A percentile compares a stretch with the other conserved stretches of the same genome.
These are phyloP conservation scores for Naganishia vishniacii DNA, from an alignment of 768 basidiomycete species.

Conservation along the genomic window DNA sequence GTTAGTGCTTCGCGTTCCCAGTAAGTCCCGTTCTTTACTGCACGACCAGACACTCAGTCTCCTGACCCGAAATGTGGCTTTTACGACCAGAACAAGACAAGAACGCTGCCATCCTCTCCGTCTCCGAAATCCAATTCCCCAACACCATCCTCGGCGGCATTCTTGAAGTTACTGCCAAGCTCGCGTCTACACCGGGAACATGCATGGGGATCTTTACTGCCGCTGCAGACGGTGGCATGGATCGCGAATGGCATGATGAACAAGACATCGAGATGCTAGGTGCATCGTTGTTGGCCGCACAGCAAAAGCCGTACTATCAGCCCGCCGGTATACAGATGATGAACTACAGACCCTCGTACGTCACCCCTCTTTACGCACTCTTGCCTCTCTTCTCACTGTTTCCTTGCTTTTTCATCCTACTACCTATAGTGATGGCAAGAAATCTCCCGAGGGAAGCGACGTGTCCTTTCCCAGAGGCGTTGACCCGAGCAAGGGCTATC, in stretches of 20 bases:
- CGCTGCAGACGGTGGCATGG: not conserved
- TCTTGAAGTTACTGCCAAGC: not conserved
- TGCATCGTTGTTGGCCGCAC: not conserved
- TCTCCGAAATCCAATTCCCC: not conserved
- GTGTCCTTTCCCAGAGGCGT: not conserved
- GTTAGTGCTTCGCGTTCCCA: not conserved
- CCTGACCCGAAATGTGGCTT: no score
- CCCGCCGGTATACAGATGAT: constrained; percentile 11
- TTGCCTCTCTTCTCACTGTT: not conserved
- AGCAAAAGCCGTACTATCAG: not conserved
- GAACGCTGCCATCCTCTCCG: not conserved
- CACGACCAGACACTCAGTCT: not conserved
- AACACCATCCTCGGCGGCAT: constrained; percentile 1
- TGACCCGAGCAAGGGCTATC: constrained; percentile 4
- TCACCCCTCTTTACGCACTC: not conserved
- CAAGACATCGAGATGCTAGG: constrained; percentile 14
- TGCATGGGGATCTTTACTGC: not conserved
- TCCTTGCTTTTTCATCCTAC: not conserved
- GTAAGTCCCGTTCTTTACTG: not conserved
- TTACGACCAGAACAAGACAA: constrained; percentile 4
- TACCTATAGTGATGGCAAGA: constrained; percentile 5
- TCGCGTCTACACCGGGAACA: not conserved
- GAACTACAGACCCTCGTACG: constrained; percentile 2
- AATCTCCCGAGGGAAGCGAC: not conserved
- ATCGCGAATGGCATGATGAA: constrained; percentile 6